Evolutionary conservation across 306 rosid species (phyloP).

Genomic region (Aeschynomene evenia): DNA sequence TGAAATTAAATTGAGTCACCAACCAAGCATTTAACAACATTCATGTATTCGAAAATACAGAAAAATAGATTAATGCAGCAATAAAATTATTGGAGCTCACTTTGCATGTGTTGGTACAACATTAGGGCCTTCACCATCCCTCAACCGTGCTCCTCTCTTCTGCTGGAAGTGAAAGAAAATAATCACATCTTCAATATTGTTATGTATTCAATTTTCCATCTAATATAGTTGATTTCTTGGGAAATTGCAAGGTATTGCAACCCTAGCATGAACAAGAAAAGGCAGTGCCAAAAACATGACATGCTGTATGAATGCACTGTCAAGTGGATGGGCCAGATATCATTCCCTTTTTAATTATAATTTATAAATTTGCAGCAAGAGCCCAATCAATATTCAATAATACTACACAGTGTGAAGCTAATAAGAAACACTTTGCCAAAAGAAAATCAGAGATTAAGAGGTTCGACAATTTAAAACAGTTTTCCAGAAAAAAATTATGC

Average conservation of each 20-base stretch:
- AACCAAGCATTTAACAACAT: constrained; percentile 32
- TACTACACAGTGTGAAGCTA: constrained; percentile 9
- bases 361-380: constrained; percentile 15
- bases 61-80: constrained; percentile 26
- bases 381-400: constrained; percentile 21
- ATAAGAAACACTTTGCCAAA: neutral
- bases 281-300: constrained; percentile 7
- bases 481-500: neutral
- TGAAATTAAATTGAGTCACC: constrained; percentile 30
- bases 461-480: constrained; percentile 6
- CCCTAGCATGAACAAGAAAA: constrained; percentile 24
- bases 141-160: constrained; percentile 78
- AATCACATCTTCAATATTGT: constrained; percentile 23
- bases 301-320: constrained; percentile 30
- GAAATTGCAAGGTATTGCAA: constrained; percentile 2
- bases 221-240: neutral
- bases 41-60: constrained; percentile 21
- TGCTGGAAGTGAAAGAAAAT: constrained; percentile 43
- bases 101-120: constrained; percentile 69
- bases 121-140: constrained; percentile 80
- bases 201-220: constrained; percentile 11
- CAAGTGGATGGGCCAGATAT: neutral
- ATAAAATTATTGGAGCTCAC: constrained; percentile 53
- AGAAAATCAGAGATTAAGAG: neutral
- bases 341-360: constrained; percentile 15